Base-by-base conservation (phyloP, 805 yeast genomes). In the Kluyveromyces nonfermentans region DNA sequence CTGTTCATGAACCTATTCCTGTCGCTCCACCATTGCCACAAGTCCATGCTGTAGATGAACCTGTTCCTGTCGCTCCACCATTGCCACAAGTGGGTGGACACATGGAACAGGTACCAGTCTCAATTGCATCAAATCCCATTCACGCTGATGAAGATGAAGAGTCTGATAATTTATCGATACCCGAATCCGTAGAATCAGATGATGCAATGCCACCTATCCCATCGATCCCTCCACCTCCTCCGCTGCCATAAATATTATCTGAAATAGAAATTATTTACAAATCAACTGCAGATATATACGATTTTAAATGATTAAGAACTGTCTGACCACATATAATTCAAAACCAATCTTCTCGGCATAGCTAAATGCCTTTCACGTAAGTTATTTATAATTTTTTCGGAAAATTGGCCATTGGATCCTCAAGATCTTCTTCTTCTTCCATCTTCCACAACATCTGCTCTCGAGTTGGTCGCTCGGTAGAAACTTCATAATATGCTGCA, bases 351-450 rank as follows among this genome's bases (percentile, higher is more conserved):
- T 4, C 28, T 18, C 18, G 15, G 14, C 2, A 3, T 37, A 20
- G n/a, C n/a, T n/a, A n/a, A n/a, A n/a, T n/a, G n/a, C n/a, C n/a
- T n/a, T n/a, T n/a, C n/a, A n/a, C n/a, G n/a, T n/a, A n/a, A 32
- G 33, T 32, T 43, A 39, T 25, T 31, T 41, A 34, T 31, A 46
- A 50, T 18, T 46, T 42, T 35, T 46, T 48, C 7, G 60, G 37
- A 41, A 50, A 63, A 9, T 47, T 49, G 9, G 62, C 66, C 69
- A 63, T 68, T 7, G 72, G 70, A 50, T 68, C 73, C 42, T 51
- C 58, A 28, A 64, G 30, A 25, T 25, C 30, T 14, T 25, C 12
- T 14, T 14, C 30, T 6, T 25, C 12, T 14, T 25, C 12, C 30
- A 25, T 6, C 12, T 6, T 25, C 30, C 4, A 30, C 12, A 30